Evolutionary conservation across 2,329 filamentous ascomycete species (phyloP).

Genomic region (Pseudopyrenochaeta lycopersici): DNA sequence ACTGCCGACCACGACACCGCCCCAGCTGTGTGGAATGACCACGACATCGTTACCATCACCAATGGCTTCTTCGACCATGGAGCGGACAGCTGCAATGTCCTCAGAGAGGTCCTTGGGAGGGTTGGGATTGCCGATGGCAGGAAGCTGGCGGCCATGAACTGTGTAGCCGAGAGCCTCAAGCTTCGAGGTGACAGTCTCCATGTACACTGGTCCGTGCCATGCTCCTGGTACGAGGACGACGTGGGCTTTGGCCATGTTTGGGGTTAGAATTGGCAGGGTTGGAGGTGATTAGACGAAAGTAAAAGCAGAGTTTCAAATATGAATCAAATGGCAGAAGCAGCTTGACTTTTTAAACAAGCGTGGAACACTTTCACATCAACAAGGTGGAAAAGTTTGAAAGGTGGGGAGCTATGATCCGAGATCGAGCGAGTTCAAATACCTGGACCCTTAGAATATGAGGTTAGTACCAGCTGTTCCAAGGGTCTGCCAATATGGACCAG

Average conservation of each 20-base stretch:
- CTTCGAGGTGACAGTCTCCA: slow-evolving; percentile 31
- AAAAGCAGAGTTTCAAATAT: too few species aligned
- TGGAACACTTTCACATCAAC: too few species aligned
- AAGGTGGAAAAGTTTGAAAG: neutral
- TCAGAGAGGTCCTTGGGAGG: slow-evolving; percentile 40
- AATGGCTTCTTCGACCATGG: slow-evolving; percentile 47
- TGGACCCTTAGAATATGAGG: neutral
- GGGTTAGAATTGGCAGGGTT: neutral
- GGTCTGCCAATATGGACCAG: too few species aligned
- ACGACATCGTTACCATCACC: slow-evolving; percentile 52
- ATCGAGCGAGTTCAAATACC: neutral
- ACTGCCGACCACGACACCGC: slow-evolving; percentile 52
- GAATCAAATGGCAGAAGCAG: too few species aligned
- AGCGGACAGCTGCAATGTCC: slow-evolving; percentile 46
- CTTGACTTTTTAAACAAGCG: too few species aligned
- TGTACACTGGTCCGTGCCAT: slow-evolving; percentile 47
- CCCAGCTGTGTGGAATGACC: slow-evolving; percentile 56
- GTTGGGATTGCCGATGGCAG: slow-evolving; percentile 33
- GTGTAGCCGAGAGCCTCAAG: slow-evolving; percentile 44
- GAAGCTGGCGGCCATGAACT: slow-evolving; percentile 35
- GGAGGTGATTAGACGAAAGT: too few species aligned
- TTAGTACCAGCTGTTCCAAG: too few species aligned
- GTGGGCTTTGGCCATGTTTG: slow-evolving; percentile 38
- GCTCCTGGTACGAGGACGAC: slow-evolving; percentile 50
- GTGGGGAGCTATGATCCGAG: too few species aligned